Evolutionary conservation across 495 filamentous ascomycete species (phyloP), one percentile per base, ranked within the genome.

Genomic region (Neurospora sublineolata): DNA sequence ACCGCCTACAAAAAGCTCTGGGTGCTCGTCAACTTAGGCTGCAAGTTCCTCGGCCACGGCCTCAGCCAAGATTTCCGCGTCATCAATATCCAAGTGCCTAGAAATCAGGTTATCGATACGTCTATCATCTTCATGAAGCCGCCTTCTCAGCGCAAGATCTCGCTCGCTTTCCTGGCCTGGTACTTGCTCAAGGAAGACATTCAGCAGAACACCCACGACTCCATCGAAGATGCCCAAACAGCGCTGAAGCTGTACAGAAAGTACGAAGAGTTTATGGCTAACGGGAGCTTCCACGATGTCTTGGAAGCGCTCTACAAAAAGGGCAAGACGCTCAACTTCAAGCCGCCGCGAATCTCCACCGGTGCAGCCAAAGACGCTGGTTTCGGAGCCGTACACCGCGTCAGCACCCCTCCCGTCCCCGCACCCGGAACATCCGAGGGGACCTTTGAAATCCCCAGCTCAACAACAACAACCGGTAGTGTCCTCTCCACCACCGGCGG

Each of bases 1-100:
- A 87, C 89, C 20, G 94, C 94, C 9, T 98, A 98, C 84, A 99
- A 98, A 78, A 97, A 97, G 77, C 89, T 99, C 37, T 99, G 95
- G 95, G 86, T 98, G 14, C 88, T 99, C 9, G 87, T 98, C 10
- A 98, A 99, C 78, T 86, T 97, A 2, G 95, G 96, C 37, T 97
- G 93, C 81, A 84, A 91, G 64, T 99, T 99, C 80, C 88, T 99
- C 37, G 95, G 95, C 9, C 95, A 99, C 79, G 93, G 94, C 10
- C 82, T 99, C 33, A 89, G 89, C 68, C 94, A 94, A 70, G 95
- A 99, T 77, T 99, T 98, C 83, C 92, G 95, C 42, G 95, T 93
- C 68, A 96, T 97, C 82, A 97, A 99, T 79, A 97, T 99, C 70
- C 92, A 97, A 78, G 91, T 99, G 6, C 95, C 96, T 3, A 93